Percentiles rank a stretch among this genome's conserved stretches.
phyloP scores from a whole-genome alignment of 768 basidiomycete species.

The Cystofilobasidium ferigula region DNA sequence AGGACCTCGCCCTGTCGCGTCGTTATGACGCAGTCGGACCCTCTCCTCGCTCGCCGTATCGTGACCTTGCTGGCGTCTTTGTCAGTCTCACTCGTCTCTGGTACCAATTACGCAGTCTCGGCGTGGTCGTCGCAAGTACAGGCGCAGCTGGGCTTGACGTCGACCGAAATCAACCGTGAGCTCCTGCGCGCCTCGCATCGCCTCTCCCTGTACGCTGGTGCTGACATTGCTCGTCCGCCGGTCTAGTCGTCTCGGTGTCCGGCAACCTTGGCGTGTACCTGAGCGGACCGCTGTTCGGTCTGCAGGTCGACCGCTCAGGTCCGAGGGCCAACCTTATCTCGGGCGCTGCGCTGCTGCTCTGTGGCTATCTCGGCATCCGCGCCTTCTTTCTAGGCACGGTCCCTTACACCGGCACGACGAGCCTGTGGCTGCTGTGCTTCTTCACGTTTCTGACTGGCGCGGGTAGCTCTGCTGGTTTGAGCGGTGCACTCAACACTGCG shows the following conservation, averaged over 20 bases:
- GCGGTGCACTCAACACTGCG: slow-evolving; percentile 62
- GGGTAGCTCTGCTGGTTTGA: slow-evolving; percentile 63
- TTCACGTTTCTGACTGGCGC: slow-evolving; percentile 64
- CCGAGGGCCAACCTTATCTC: slow-evolving; percentile 47
- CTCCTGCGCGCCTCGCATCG: slow-evolving; percentile 57
- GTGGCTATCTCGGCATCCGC: slow-evolving; percentile 66
- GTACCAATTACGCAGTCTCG: slow-evolving; percentile 59
- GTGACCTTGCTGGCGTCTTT: background rate
- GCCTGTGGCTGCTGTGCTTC: slow-evolving; percentile 46
- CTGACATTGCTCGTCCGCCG: slow-evolving; percentile 42
- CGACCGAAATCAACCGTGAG: slow-evolving; percentile 72
- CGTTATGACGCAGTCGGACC: background rate
- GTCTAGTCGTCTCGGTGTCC: slow-evolving; percentile 31
- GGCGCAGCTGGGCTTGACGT: slow-evolving; percentile 57
- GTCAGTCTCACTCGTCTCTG: slow-evolving; percentile 47
- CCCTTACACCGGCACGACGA: slow-evolving; percentile 31
- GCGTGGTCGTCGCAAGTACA: slow-evolving; percentile 84
- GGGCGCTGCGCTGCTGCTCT: slow-evolving; percentile 52
- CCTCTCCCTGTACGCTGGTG: background rate
- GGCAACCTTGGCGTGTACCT: slow-evolving; percentile 52
- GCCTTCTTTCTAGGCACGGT: slow-evolving; percentile 52
- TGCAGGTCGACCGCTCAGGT: slow-evolving; percentile 52
- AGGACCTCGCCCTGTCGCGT: too few species aligned
- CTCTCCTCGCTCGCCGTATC: background rate
- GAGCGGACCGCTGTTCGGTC: slow-evolving; percentile 55